phyloP scores from a whole-genome alignment of 192 early-diverging fungal genomes.

The Umbelopsis sp. region DNA sequence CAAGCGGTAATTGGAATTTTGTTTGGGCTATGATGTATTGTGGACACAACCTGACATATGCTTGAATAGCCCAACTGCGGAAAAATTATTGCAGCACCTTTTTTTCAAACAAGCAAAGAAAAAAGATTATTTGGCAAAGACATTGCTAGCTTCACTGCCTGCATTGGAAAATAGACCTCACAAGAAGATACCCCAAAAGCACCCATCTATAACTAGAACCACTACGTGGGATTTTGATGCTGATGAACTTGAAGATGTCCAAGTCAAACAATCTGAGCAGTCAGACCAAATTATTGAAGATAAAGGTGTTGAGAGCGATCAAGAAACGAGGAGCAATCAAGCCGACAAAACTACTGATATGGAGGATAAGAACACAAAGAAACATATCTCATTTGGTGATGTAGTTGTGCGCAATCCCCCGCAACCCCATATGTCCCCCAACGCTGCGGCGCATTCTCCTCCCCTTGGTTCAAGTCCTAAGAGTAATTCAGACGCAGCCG shows the following conservation, averaged over 20 bases:
- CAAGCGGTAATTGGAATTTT: conserved; percentile 50
- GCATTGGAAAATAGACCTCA: conserved; percentile 71
- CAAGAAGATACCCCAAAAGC: conserved; percentile 54
- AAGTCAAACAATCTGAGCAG: neutral
- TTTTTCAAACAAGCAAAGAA: conserved; percentile 84
- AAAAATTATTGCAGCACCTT: conserved; percentile 74
- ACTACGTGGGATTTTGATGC: conserved; percentile 76
- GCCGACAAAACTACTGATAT: neutral
- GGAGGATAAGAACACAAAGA: conserved; percentile 10
- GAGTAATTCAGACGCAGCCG: neutral
- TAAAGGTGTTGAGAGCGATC: neutral
- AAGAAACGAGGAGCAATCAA: neutral
- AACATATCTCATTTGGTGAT: conserved; percentile 52
- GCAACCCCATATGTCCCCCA: conserved; percentile 22
- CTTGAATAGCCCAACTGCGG: conserved; percentile 68
- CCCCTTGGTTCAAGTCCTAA: conserved; percentile 22
- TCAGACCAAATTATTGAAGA: neutral
- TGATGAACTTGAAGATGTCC: conserved; percentile 22
- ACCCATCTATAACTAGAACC: conserved; percentile 45
- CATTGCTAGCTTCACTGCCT: conserved; percentile 61
- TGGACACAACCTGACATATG: neutral
- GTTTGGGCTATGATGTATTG: neutral
- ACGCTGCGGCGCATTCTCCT: neutral
- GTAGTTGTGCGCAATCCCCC: conserved; percentile 38
- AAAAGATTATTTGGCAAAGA: conserved; percentile 59